Percentiles rank a stretch among this genome's conserved stretches.
Conservation (phyloP, 805 yeast genomes). For the Yamadazyma endophytica region DNA sequence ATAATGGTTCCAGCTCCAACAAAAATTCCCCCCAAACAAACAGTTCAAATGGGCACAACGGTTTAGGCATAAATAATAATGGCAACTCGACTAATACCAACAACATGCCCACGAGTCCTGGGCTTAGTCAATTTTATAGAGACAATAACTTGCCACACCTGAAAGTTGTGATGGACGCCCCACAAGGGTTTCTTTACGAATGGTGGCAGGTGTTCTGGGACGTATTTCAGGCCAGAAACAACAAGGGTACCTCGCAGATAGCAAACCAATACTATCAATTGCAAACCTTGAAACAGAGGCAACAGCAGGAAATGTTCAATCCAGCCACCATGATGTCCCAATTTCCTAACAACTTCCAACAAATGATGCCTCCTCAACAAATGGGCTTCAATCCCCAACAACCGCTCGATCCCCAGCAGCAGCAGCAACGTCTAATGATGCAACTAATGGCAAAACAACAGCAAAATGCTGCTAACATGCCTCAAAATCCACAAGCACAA, state of each 20-base stretch:
- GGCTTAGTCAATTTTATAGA: conserved; percentile 22
- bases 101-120: conserved; percentile 6
- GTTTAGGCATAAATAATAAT: conserved; percentile 1
- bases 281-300: conserved; percentile 55
- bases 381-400: conserved; percentile 1
- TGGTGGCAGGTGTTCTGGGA: conserved; percentile 99
- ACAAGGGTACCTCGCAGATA: conserved; percentile 45
- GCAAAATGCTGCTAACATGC: conserved; percentile 3
- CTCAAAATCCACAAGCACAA: conserved; percentile 1
- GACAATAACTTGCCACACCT: conserved; percentile 46
- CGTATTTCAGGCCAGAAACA: conserved; percentile 76
- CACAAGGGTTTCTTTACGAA: conserved; percentile 81
- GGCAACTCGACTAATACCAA: background rate
- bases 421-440: conserved; percentile 10
- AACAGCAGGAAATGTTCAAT: conserved; percentile 42
- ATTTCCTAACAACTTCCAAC: conserved; percentile 6
- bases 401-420: conserved; percentile 4
- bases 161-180: conserved; percentile 67
- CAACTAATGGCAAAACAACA: conserved; percentile 8
- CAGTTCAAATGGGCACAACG: too few relatives aligned
- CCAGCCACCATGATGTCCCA: conserved; percentile 17
- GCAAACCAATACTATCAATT: conserved; percentile 72
- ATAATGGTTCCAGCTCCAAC: conserved; percentile 4
- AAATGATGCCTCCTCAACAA: conserved; percentile 5
- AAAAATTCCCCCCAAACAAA: conserved; percentile 15